Evolutionary conservation across 345 rosid genomes (phyloP).

Genomic region (Microcos paniculata): DNA sequence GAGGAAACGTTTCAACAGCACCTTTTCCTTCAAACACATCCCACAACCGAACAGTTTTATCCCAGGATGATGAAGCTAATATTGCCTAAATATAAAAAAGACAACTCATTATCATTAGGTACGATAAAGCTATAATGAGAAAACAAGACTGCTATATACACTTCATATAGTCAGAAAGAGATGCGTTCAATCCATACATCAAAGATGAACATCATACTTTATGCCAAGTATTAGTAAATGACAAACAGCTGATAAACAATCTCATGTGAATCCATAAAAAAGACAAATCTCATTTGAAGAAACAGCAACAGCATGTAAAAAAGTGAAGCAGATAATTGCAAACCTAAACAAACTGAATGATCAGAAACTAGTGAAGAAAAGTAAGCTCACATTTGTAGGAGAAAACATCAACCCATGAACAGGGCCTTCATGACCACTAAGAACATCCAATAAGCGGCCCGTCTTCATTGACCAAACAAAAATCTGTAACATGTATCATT

Average conservation of each 20-base stretch:
- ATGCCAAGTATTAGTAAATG: background rate
- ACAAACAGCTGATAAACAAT: background rate
- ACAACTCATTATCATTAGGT: slow-evolving; percentile 15
- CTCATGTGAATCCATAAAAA: no score
- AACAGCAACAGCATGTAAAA: background rate
- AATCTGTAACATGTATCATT: slow-evolving; percentile 44
- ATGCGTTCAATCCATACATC: background rate
- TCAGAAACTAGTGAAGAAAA: slow-evolving; percentile 8
- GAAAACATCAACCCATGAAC: slow-evolving; percentile 94
- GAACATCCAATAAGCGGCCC: slow-evolving; percentile 84
- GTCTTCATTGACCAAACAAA: slow-evolving; percentile 99
- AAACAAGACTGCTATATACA: background rate
- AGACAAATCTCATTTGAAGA: slow-evolving; percentile 3
- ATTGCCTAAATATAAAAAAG: slow-evolving; percentile 40
- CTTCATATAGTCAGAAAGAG: background rate
- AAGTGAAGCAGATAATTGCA: background rate
- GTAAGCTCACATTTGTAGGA: slow-evolving; percentile 68
- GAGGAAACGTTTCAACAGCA: slow-evolving; percentile 77
- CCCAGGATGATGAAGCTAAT: slow-evolving; percentile 98
- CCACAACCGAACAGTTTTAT: slow-evolving; percentile 89
- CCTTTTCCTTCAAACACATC: slow-evolving; percentile 95
- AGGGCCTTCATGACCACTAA: slow-evolving; percentile 97
- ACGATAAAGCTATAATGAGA: background rate
- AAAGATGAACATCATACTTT: background rate
- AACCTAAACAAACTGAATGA: slow-evolving; percentile 2